phyloP scores from a whole-genome alignment of 768 basidiomycete species.

The Leccinum truebloodii region DNA sequence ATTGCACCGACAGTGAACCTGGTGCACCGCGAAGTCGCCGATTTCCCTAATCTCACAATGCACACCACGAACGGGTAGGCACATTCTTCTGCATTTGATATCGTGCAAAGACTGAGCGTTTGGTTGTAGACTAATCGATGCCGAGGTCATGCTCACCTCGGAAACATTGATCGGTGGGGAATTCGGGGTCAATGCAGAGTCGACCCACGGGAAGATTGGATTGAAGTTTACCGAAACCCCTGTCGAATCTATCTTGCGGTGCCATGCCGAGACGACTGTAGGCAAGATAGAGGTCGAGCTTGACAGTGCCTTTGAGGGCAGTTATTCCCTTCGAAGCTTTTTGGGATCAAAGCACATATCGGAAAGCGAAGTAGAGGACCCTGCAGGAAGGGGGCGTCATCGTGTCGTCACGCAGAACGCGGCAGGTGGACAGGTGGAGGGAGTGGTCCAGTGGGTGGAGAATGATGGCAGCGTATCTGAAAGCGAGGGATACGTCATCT shows the following conservation, averaged over 20 bases:
- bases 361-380: conserved; percentile 31
- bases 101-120: conserved; percentile 3
- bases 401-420: conserved; percentile 25
- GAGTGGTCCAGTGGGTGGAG: conserved; percentile 27
- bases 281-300: conserved; percentile 28
- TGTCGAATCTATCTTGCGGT: conserved; percentile 35
- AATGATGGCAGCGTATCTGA: conserved; percentile 19
- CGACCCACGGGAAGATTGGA: conserved; percentile 32
- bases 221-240: conserved; percentile 35
- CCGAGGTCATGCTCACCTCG: conserved; percentile 34
- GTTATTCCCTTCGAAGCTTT: conserved; percentile 34
- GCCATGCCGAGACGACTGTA: conserved; percentile 34
- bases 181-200: conserved; percentile 34
- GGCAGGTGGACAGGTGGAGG: conserved; percentile 11
- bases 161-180: conserved; percentile 28
- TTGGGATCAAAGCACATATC: conserved; percentile 24
- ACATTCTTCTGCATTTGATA: neutral
- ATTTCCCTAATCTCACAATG: conserved; percentile 34
- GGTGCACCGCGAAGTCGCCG: conserved; percentile 25
- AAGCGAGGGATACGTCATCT: conserved; percentile 17
- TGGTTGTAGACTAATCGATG: conserved; percentile 19
- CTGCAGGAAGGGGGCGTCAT: conserved; percentile 36
- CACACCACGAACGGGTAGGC: conserved; percentile 46
- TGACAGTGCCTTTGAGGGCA: conserved; percentile 44
- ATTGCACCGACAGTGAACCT: conserved; percentile 43